Evolutionary conservation across 2,329 filamentous ascomycete genomes (phyloP), one percentile per base, ranked within the genome.

Genomic region (Stenocarpella maydis): DNA sequence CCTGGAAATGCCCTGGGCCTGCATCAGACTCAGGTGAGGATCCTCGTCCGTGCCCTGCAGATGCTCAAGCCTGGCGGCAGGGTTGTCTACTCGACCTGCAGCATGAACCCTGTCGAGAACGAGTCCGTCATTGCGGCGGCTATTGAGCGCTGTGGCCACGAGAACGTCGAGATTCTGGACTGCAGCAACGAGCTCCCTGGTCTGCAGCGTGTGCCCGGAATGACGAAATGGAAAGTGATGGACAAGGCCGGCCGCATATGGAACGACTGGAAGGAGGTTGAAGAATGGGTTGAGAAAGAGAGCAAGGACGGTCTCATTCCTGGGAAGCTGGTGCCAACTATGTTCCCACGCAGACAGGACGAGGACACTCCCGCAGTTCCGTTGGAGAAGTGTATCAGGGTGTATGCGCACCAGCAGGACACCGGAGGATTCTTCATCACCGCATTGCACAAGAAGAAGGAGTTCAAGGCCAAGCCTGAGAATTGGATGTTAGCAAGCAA

Each of bases 381-480:
- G 19, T 86, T 98, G 21, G 93, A 98, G 76, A 89, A 92, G 71
- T 98, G 95, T 81, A 95, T 98, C 87, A 89, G 96, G 72, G 90
- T 99, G 8, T 99, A 98, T 79, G 93, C 95, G 41, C 96, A 99
- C 80, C 87, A 94, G 77, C 96, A 99, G 81, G 94, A 99, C 76
- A 99, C 96, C 3, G 96, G 96, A 68, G 95, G 92, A 26, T 99
- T 99, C 86, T 99, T 99, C 83, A 98, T 99, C 78, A 92, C 94
- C 0, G 95, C 98, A 0, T 82, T 99, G 21, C 92, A 98, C 83
- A 99, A 99, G 86, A 91, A 91, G 78, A 87, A 89, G 31, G 96
- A 98, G 73, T 94, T 97, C 78, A 92, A 88, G 78, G 91, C 90
- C 10, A 92, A 88, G 79, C 90, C 90, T 26, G 92, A 96, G 79